These are phyloP conservation scores for Capsella bursapastoris DNA, from an alignment of 345 rosid species.

Conservation along the genomic window DNA sequence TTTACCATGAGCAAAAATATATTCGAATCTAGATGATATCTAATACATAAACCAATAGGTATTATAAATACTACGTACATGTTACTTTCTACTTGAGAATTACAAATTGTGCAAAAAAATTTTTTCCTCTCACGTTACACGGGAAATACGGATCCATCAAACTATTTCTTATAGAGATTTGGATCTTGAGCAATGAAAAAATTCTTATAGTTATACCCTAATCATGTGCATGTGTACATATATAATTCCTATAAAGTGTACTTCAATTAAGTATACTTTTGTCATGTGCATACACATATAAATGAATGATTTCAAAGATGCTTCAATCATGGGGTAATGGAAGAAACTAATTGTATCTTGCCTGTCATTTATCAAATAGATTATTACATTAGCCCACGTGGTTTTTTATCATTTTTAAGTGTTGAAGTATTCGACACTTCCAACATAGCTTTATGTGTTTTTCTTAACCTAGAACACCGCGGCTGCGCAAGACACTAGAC, in stretches of 20 bases:
- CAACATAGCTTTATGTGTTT: neutral
- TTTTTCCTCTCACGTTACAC: slow-evolving; percentile 10
- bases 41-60: neutral
- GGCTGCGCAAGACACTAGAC: slow-evolving; percentile 18
- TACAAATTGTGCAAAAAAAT: neutral
- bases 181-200: neutral
- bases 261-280: neutral
- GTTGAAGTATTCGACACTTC: slow-evolving; percentile 27
- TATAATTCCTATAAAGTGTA: neutral
- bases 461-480: neutral
- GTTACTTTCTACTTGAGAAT: neutral
- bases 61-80: neutral
- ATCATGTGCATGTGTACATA: slow-evolving; percentile 25
- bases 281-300: neutral
- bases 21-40: neutral
- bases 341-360: slow-evolving; percentile 18
- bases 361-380: slow-evolving; percentile 34
- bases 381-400: slow-evolving; percentile 38
- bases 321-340: slow-evolving; percentile 31
- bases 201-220: neutral
- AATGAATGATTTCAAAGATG: slow-evolving; percentile 7
- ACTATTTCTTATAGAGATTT: neutral
- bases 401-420: slow-evolving; percentile 1
- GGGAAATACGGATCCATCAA: slow-evolving; percentile 23
- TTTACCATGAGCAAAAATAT: neutral